Base-by-base conservation (phyloP, 1,139 yeast species). In the Hansenula sp. region DNA sequence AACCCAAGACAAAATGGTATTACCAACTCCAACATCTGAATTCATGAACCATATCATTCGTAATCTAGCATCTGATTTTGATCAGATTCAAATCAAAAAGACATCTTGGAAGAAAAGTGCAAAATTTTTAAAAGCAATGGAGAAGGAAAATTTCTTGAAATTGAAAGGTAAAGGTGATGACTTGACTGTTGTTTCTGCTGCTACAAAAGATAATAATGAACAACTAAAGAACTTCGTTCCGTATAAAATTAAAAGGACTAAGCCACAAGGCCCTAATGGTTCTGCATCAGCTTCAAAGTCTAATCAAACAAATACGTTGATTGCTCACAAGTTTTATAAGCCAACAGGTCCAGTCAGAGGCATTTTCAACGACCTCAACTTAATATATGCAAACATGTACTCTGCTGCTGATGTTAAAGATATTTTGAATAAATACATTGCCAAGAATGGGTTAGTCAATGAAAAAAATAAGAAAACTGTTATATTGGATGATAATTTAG, bases 31-130 rank as follows among this genome's bases (percentile, higher is more conserved):
- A 4, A 72, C 96, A 2, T 88, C 97, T 0, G 77, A 74, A 15
- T 85, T 93, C 62, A 80, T 90, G 76, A 76, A 73, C 39, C 79
- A 81, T 56, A 70, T 90, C 13, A 71, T 81, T 53, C 81, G 77
- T 43, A 87, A 89, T 61, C 66, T 91, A n/a, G 95, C 96, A 0
- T 63, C 65, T 36, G 79, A 78, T 50, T 68, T 67, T 48, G 43
- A 66, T n/a, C 72, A 71, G 38, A 76, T 88, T 36, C 81, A 77
- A 47, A 77, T 93, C 56, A 91, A 90, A 63, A 84, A 81, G 56
- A 83, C 96, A 0, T 79, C 91, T 3, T 91, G 95, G 95, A 90
- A 86, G 62, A 93, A 93, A 59, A 80, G 94, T 1, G 76, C 91
- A 18, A 91, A 90, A 62, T 89, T 82, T 57, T 68, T 91, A 45